Base-by-base conservation (phyloP, 345 rosid species). In the Pelargonium nanum region DNA sequence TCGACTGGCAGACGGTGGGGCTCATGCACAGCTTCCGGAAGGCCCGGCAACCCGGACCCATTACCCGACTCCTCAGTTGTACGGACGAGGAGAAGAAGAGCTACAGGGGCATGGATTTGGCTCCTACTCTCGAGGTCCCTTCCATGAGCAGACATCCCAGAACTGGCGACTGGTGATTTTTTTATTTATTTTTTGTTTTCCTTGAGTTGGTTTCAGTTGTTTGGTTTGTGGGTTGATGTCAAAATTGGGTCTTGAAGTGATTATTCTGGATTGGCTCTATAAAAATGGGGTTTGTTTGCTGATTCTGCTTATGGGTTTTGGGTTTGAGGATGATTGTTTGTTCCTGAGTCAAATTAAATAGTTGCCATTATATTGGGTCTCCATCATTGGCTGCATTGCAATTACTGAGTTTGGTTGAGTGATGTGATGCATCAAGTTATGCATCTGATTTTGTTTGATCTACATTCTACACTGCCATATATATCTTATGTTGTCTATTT, bases 1-100 rank as follows among this genome's bases (percentile, higher is more conserved):
- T 93, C 62, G 99, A 93, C 75, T 93, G 99, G 99, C 90, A 93
- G 74, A 90, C 95, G 45, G 99, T 90, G 62, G 99, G 97, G 58
- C 74, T 93, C 26, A 74, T 93, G 85, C 85, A 82, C 75, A 86
- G 97, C 81, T 93, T 84, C 88, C 78, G 73, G 63, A 93, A 90
- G 78, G 78, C 99, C 44, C 53, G 71, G 6, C 97, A 93, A 67
- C 96, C 97, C 30, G 99, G 99, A n/a, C 91, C 93, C 17, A 71
- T 93, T 7, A 89, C 96, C 74, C 88, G 99, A 60, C 74, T 89
- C 8, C 76, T 93, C 60, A 89, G 99, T 75, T 93, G 99, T 77
- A 89, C 99, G 51, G 85, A 87, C 1, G 86, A 87, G 60, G 82
- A 93, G 86, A 80, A 67, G 81, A 85, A 71, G 86, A 77, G 72